These are phyloP conservation scores for Cytospora paraplurivora DNA, from an alignment of 2,329 filamentous ascomycete genomes.

Conservation along the genomic window DNA sequence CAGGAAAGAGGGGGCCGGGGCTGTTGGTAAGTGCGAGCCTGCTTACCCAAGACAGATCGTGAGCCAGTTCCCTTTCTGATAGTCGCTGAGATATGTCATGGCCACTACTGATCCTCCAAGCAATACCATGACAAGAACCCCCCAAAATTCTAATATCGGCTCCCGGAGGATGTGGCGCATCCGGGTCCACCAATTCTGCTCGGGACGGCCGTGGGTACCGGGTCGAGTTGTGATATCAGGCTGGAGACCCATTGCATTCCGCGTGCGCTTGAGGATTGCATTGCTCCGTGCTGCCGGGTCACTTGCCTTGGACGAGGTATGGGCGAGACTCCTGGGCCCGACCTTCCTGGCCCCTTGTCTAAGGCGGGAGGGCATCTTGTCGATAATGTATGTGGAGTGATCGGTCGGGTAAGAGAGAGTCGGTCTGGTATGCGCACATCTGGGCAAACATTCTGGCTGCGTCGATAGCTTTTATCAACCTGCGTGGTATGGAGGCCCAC, in stretches of 20 bases:
- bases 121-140: conserved; percentile 8
- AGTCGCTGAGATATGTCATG: conserved; percentile 14
- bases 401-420: neutral
- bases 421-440: neutral
- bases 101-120: conserved; percentile 9
- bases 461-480: neutral
- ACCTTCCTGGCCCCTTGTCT: neutral
- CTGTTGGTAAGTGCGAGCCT: no score
- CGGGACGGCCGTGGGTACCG: neutral
- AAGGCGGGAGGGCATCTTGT: neutral
- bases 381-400: neutral
- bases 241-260: conserved; percentile 6
- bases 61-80: conserved; percentile 12
- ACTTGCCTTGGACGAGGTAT: neutral
- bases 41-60: conserved; percentile 15
- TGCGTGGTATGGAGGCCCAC: neutral
- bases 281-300: neutral
- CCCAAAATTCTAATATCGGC: conserved; percentile 17
- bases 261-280: conserved; percentile 4
- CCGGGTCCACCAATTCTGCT: conserved; percentile 11
- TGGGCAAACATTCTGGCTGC: neutral
- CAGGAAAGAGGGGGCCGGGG: no score
- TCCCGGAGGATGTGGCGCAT: conserved; percentile 10
- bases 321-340: neutral
- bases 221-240: conserved; percentile 3